Percentiles rank a stretch among this genome's conserved stretches.
Evolutionary conservation across 139 green algal genomes (phyloP).

Genomic region (Chlorella sp.): DNA sequence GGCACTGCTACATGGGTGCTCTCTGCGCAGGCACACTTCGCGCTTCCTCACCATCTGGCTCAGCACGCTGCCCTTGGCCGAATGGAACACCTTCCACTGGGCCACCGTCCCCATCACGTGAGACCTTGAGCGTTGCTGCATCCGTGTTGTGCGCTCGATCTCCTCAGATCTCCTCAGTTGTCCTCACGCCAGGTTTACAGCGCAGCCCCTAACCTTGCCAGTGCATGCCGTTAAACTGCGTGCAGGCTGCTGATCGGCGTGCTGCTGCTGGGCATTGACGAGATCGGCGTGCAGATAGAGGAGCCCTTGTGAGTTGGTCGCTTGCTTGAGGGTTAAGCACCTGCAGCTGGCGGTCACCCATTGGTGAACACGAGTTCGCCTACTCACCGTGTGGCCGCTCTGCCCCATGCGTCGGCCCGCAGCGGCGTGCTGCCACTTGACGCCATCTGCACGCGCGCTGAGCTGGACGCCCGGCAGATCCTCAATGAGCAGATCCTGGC

Average conservation of each 20-base stretch:
- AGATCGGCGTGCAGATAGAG: conserved; percentile 62
- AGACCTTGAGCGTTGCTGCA: no score
- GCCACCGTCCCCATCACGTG: conserved; percentile 32
- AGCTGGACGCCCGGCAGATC: conserved; percentile 1
- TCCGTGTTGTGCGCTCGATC: no score
- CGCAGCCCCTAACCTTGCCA: no score
- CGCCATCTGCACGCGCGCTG: conserved; percentile 6
- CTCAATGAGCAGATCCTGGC: conserved; percentile 5
- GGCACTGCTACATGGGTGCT: no score
- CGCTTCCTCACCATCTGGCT: conserved; percentile 72
- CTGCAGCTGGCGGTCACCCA: no score
- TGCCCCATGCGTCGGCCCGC: background rate
- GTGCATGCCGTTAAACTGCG: no score
- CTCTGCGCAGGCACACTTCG: conserved; percentile 53
- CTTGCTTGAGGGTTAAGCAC: no score
- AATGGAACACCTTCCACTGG: conserved; percentile 56
- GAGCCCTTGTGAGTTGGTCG: conserved; percentile 8
- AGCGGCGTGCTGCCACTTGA: conserved; percentile 10
- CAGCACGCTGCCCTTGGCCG: conserved; percentile 56
- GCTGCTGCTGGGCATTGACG: conserved; percentile 79
- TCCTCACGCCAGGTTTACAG: no score
- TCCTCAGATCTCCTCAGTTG: no score
- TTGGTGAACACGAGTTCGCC: no score
- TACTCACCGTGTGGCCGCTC: no score
- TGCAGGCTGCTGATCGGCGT: conserved; percentile 48